phyloP scores from a whole-genome alignment of 2,329 filamentous ascomycete genomes.

The Alternaria sp. region DNA sequence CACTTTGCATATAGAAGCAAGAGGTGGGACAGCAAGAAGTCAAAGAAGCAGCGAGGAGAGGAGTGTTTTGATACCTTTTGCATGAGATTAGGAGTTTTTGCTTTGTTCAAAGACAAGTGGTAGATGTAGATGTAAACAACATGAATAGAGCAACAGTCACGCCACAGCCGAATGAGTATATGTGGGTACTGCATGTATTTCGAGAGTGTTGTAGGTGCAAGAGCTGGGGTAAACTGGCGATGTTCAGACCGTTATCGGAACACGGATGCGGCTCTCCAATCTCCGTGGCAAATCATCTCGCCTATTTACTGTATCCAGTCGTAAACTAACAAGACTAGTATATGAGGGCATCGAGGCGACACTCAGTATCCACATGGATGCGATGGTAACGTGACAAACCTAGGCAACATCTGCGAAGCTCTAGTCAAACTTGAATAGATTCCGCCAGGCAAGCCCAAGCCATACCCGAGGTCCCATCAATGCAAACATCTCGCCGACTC shows the following conservation, averaged over 20 bases:
- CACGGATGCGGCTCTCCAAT: background rate
- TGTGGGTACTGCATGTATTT: background rate
- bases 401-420: background rate
- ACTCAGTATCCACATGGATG: background rate
- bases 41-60: background rate
- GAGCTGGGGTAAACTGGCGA: background rate
- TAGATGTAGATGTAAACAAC: constrained; percentile 3
- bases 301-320: background rate
- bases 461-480: background rate
- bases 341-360: background rate
- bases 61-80: constrained; percentile 2
- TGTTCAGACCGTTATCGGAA: background rate
- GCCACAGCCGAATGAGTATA: background rate
- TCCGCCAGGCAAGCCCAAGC: background rate
- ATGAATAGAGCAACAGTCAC: background rate
- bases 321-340: background rate
- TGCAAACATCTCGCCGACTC: background rate
- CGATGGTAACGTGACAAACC: background rate
- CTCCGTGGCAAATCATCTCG: background rate
- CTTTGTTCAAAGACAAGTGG: background rate
- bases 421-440: background rate
- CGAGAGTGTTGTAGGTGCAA: background rate
- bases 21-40: background rate
- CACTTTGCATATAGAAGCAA: constrained; percentile 1
- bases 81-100: constrained; percentile 6